Evolutionary conservation across 176 grass and related monocot species (phyloP).

Genomic region (Otatea glauca): DNA sequence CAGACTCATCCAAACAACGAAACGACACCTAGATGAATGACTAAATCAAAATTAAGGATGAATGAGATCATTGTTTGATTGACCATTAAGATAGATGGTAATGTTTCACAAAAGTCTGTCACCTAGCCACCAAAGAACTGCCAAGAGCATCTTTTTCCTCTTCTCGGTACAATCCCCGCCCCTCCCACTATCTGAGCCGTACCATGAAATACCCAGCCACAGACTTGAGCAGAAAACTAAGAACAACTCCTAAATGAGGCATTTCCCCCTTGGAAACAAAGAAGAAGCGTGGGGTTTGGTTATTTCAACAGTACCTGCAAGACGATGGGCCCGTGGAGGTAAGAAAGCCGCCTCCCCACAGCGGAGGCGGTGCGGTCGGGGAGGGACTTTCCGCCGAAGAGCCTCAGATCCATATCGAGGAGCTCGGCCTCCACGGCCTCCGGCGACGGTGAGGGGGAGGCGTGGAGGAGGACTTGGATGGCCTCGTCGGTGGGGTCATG

Average conservation of each 20-base stretch:
- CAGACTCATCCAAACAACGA: too few relatives aligned
- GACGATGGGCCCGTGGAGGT: conserved; percentile 68
- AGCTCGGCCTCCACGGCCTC: conserved; percentile 74
- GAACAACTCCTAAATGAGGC: neutral
- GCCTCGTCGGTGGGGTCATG: conserved; percentile 52
- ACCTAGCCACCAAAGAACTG: neutral
- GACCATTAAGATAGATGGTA: neutral
- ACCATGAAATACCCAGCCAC: neutral
- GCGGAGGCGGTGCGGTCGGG: conserved; percentile 52
- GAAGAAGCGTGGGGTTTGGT: neutral
- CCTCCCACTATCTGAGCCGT: neutral
- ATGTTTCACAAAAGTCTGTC: neutral
- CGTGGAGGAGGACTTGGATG: conserved; percentile 47
- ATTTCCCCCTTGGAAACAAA: neutral
- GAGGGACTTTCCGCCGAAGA: conserved; percentile 61
- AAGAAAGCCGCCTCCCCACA: conserved; percentile 47
- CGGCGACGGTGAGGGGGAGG: conserved; percentile 43
- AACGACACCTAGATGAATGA: neutral
- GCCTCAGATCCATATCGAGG: conserved; percentile 66
- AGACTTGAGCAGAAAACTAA: neutral
- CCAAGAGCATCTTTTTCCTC: neutral
- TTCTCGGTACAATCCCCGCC: neutral
- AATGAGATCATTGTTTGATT: neutral
- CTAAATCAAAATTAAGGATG: neutral
- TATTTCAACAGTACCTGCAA: conserved; percentile 59